These are phyloP conservation scores for Calonectria honghensis DNA, from an alignment of 2,329 filamentous ascomycete species.

Conservation along the genomic window DNA sequence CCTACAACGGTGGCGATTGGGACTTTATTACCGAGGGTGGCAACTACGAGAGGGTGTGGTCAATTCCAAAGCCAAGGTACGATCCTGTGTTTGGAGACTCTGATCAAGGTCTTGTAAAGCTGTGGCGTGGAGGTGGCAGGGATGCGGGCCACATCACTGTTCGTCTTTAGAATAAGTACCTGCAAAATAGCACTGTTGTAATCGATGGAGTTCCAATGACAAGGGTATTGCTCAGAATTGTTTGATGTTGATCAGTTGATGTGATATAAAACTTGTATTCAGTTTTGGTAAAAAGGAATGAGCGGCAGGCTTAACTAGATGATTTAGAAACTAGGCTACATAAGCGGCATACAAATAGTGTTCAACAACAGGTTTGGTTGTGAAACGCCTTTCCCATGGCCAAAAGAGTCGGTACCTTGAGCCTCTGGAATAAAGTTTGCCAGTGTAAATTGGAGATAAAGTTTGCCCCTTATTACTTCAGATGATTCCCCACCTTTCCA, in stretches of 20 bases:
- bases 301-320: too few relatives aligned
- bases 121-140: neutral
- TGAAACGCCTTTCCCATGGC: too few relatives aligned
- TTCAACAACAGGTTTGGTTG: too few relatives aligned
- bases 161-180: neutral
- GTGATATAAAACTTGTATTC: neutral
- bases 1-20: neutral
- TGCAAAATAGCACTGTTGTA: neutral
- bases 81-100: neutral
- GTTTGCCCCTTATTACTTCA: too few relatives aligned
- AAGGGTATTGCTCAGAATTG: neutral
- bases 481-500: too few relatives aligned
- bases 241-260: too few relatives aligned
- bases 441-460: too few relatives aligned
- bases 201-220: neutral
- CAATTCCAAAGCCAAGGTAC: neutral
- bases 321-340: too few relatives aligned
- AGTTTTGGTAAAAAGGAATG: too few relatives aligned
- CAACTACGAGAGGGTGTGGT: constrained; percentile 6
- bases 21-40: constrained; percentile 1
- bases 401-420: too few relatives aligned
- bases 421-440: too few relatives aligned
- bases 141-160: neutral
- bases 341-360: too few relatives aligned
- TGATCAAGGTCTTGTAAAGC: neutral